Conservation (phyloP, 2,329 filamentous ascomycete genomes). For the Helminthosporium solani region DNA sequence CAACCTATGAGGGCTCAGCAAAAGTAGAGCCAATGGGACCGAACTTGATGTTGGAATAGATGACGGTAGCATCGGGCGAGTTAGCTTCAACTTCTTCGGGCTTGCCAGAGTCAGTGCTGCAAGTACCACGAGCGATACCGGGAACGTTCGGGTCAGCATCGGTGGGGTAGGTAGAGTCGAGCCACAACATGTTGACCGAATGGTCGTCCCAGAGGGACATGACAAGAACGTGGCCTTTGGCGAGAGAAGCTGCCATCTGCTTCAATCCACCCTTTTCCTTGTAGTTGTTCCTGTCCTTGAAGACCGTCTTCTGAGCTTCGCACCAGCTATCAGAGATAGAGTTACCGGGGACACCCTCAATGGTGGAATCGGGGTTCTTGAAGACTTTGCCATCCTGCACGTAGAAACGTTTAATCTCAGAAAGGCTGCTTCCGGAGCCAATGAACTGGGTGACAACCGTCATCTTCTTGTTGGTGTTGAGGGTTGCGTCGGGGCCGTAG, state of each 20-base stretch:
- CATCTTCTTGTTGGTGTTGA: slow-evolving; percentile 47
- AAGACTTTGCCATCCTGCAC: slow-evolving; percentile 53
- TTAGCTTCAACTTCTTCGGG: slow-evolving; percentile 42
- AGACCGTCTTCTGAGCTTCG: slow-evolving; percentile 55
- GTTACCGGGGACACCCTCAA: slow-evolving; percentile 50
- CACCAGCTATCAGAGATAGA: slow-evolving; percentile 63
- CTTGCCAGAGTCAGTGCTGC: slow-evolving; percentile 38
- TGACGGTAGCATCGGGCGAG: slow-evolving; percentile 35
- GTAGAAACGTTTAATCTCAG: slow-evolving; percentile 53
- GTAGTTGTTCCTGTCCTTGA: slow-evolving; percentile 58
- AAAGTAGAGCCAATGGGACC: slow-evolving; percentile 45
- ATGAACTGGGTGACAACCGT: slow-evolving; percentile 56
- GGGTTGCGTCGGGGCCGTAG: slow-evolving; percentile 58
- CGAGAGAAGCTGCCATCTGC: slow-evolving; percentile 57
- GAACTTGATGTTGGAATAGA: slow-evolving; percentile 45
- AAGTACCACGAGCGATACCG: slow-evolving; percentile 41
- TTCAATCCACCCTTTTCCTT: slow-evolving; percentile 56
- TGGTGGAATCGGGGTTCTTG: slow-evolving; percentile 46
- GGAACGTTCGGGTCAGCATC: slow-evolving; percentile 32
- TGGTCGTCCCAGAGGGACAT: slow-evolving; percentile 67
- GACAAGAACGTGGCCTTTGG: slow-evolving; percentile 63
- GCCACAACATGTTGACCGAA: slow-evolving; percentile 70
- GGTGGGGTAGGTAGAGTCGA: slow-evolving; percentile 66
- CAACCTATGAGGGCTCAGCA: slow-evolving; percentile 30
- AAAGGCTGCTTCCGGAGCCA: slow-evolving; percentile 44